These are phyloP conservation scores for Hyphodiscus hymeniophilus DNA, from an alignment of 495 filamentous ascomycete species.

Conservation along the genomic window DNA sequence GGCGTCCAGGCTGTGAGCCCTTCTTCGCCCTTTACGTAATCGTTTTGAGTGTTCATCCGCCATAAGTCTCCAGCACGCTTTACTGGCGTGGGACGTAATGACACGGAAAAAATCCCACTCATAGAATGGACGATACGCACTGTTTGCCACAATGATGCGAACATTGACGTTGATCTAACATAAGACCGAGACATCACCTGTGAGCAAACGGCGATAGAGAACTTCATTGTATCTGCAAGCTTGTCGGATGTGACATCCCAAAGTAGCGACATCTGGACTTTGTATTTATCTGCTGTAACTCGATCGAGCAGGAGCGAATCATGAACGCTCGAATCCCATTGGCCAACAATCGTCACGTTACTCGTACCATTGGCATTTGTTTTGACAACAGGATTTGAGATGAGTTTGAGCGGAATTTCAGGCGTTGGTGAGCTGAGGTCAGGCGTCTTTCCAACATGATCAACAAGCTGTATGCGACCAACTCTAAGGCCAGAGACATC, in stretches of 20 bases:
- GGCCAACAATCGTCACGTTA: constrained; percentile 74
- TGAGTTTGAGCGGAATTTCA: constrained; percentile 69
- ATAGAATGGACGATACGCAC: constrained; percentile 81
- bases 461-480: constrained; percentile 71
- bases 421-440: constrained; percentile 62
- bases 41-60: constrained; percentile 91
- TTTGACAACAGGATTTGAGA: constrained; percentile 65
- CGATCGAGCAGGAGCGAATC: constrained; percentile 83
- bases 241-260: constrained; percentile 78
- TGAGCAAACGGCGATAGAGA: constrained; percentile 67
- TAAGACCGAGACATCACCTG: constrained; percentile 82
- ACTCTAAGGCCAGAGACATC: constrained; percentile 67
- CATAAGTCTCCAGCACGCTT: constrained; percentile 90
- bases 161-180: constrained; percentile 74
- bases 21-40: constrained; percentile 94
- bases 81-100: constrained; percentile 77
- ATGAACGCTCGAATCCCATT: constrained; percentile 96
- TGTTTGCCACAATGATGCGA: constrained; percentile 79
- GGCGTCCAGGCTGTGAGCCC: constrained; percentile 75
- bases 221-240: constrained; percentile 73
- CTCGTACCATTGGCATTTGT: constrained; percentile 86
- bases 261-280: constrained; percentile 75
- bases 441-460: constrained; percentile 75
- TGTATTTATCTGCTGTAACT: constrained; percentile 82
- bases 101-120: constrained; percentile 74